Conservation (phyloP, 192 early-diverging fungal species). For the Obelidium mucronatum region DNA sequence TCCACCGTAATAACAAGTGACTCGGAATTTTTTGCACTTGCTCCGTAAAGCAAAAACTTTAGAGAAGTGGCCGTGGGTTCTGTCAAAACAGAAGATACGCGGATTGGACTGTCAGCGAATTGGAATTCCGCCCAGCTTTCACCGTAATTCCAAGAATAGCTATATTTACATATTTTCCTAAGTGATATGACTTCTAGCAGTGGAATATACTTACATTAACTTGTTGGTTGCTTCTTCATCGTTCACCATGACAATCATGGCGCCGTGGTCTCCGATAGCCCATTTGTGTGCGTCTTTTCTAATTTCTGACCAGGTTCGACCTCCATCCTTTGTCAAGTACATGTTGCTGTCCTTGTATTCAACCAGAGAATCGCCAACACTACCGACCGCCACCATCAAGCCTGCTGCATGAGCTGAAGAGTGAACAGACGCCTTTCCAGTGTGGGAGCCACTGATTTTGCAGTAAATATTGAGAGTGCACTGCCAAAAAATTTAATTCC, state of each 20-base stretch:
- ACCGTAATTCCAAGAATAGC: conserved; percentile 84
- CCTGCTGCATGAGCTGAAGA: conserved; percentile 50
- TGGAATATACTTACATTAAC: conserved; percentile 21
- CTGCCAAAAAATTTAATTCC: conserved; percentile 18
- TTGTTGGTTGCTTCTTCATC: conserved; percentile 74
- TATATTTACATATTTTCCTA: neutral
- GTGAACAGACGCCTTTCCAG: conserved; percentile 28
- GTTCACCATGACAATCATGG: conserved; percentile 77
- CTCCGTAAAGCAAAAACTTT: conserved; percentile 77
- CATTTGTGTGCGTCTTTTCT: conserved; percentile 71
- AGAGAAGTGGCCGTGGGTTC: conserved; percentile 71
- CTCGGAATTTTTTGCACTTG: conserved; percentile 12
- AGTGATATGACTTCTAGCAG: neutral
- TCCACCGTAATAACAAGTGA: conserved; percentile 63
- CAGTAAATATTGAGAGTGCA: conserved; percentile 34
- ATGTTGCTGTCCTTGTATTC: conserved; percentile 72
- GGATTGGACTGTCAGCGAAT: conserved; percentile 66
- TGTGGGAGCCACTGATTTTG: conserved; percentile 17
- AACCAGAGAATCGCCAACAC: conserved; percentile 71
- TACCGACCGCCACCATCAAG: conserved; percentile 68
- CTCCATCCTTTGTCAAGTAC: conserved; percentile 86
- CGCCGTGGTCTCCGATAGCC: conserved; percentile 92
- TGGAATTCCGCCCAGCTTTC: conserved; percentile 68
- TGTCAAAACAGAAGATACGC: conserved; percentile 68
- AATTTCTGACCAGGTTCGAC: conserved; percentile 84